Percentiles rank a stretch among this genome's conserved stretches.
Conservation (phyloP, 345 rosid species). For the Boechera divaricarpa region DNA sequence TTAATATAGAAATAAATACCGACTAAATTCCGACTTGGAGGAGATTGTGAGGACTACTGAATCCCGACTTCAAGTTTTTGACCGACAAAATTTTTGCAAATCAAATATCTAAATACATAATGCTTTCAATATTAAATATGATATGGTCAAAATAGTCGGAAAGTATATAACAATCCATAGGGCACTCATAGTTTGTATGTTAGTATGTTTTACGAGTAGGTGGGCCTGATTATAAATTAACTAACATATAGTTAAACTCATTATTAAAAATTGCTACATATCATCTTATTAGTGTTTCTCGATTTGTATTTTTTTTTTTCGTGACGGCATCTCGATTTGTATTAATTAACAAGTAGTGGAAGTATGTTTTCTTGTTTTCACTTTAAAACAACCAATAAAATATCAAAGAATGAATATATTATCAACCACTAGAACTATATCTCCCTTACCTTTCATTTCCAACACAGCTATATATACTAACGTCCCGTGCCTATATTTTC, state of each 20-base stretch:
- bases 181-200: neutral
- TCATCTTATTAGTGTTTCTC: neutral
- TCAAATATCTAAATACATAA: neutral
- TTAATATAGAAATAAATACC: too few relatives aligned
- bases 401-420: neutral
- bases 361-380: neutral
- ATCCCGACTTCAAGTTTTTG: too few relatives aligned
- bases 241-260: neutral
- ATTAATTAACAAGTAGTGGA: neutral
- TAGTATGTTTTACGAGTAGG: neutral
- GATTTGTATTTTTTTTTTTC: too few relatives aligned
- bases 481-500: neutral
- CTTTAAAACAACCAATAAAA: neutral
- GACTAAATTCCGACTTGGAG: too few relatives aligned
- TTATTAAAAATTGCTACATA: neutral
- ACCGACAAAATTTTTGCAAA: too few relatives aligned
- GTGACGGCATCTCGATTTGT: too few relatives aligned
- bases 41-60: too few relatives aligned
- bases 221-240: neutral
- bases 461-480: neutral
- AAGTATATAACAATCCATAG: neutral
- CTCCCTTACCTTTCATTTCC: neutral
- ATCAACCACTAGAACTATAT: too few relatives aligned
- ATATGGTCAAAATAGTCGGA: slow-evolving; percentile 26
- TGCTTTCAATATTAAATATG: slow-evolving; percentile 8